A percentile compares a stretch with the other conserved stretches of the same genome.
phyloP scores from a whole-genome alignment of 164 flowering plant genomes.

The Echeveria elegans region DNA sequence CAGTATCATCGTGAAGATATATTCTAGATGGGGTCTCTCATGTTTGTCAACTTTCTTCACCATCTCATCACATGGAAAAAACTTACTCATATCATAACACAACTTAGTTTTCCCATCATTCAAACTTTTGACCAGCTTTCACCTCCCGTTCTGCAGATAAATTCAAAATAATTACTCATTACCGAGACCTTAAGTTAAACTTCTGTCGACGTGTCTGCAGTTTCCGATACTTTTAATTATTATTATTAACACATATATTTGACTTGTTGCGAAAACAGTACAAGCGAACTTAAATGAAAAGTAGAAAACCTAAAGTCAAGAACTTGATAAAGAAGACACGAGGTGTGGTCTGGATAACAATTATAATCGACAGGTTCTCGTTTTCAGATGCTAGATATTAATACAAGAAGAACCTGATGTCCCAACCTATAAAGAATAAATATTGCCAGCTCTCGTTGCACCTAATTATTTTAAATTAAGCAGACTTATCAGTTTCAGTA shows the following conservation, averaged over 20 bases:
- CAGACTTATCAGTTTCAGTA: neutral
- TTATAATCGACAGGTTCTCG: neutral
- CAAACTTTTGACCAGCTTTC: neutral
- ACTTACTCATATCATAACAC: neutral
- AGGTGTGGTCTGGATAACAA: neutral
- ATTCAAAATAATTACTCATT: neutral
- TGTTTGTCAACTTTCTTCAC: constrained; percentile 2
- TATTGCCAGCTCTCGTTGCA: neutral
- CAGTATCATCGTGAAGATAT: neutral
- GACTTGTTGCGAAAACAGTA: neutral
- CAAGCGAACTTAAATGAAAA: neutral
- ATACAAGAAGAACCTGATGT: neutral
- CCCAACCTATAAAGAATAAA: neutral
- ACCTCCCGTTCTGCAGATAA: neutral
- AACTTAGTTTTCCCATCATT: neutral
- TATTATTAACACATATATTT: neutral
- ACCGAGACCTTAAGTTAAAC: neutral
- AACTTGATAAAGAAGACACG: neutral
- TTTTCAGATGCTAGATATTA: neutral
- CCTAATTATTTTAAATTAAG: neutral
- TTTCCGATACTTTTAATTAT: neutral
- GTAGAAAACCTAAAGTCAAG: neutral
- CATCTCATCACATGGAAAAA: constrained; percentile 6
- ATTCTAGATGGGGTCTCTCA: constrained; percentile 2
- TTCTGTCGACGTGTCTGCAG: neutral